Conservation (phyloP, 805 yeast species). For the Blastobotrys robertii region DNA sequence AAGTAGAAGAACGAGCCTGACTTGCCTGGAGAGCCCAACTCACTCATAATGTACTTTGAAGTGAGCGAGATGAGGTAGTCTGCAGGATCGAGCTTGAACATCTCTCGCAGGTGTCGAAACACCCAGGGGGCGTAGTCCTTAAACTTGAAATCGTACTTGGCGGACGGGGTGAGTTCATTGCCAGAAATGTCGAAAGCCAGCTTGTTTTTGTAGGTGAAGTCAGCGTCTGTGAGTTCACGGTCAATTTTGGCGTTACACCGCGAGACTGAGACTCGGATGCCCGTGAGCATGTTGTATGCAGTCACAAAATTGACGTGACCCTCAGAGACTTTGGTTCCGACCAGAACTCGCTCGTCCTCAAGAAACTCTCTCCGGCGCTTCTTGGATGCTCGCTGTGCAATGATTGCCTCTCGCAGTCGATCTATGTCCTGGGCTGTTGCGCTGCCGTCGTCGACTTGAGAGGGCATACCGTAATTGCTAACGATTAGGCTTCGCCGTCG, state of each 20-base stretch:
- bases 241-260: constrained; percentile 74
- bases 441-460: constrained; percentile 3
- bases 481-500: constrained; percentile 8
- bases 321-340: constrained; percentile 78
- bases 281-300: constrained; percentile 96
- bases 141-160: constrained; percentile 91
- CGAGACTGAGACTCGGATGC: constrained; percentile 90
- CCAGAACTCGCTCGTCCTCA: constrained; percentile 41
- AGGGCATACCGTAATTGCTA: constrained; percentile 1
- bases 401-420: constrained; percentile 23
- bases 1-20: constrained; percentile 95
- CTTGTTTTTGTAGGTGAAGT: constrained; percentile 65
- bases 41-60: constrained; percentile 84
- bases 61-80: constrained; percentile 89
- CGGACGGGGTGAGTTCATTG: constrained; percentile 81
- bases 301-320: constrained; percentile 89
- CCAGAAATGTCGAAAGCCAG: constrained; percentile 77
- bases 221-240: constrained; percentile 58
- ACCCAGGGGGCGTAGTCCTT: constrained; percentile 95
- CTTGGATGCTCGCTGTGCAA: constrained; percentile 24
- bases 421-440: constrained; percentile 17
- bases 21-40: constrained; percentile 92
- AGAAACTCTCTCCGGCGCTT: constrained; percentile 20
- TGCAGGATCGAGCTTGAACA: constrained; percentile 89
- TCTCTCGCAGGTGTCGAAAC: constrained; percentile 68